These are phyloP conservation scores for Drosera capensis DNA, from an alignment of 148 eudicot genomes.

Conservation along the genomic window DNA sequence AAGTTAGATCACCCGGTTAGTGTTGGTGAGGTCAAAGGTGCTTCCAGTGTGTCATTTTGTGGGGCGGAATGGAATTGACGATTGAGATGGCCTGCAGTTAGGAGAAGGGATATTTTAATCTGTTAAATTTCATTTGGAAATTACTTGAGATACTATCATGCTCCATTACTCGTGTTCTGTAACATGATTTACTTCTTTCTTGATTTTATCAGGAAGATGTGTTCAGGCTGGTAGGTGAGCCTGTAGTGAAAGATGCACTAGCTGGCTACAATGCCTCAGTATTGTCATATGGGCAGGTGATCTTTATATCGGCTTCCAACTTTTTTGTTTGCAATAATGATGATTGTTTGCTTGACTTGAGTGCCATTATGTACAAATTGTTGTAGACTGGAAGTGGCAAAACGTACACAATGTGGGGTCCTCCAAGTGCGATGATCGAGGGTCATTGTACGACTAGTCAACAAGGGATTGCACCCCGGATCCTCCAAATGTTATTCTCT, in stretches of 20 bases:
- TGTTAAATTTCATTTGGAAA: neutral
- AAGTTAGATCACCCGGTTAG: too few species aligned
- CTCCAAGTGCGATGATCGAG: slow-evolving; percentile 83
- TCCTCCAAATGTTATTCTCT: slow-evolving; percentile 70
- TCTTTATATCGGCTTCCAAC: neutral
- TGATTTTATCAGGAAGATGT: slow-evolving; percentile 56
- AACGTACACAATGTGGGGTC: slow-evolving; percentile 98
- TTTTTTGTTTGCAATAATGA: neutral
- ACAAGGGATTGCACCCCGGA: slow-evolving; percentile 81
- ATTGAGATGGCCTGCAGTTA: too few species aligned
- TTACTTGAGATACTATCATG: neutral
- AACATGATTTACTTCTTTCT: neutral
- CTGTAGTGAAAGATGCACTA: slow-evolving; percentile 75
- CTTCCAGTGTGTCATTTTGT: too few species aligned
- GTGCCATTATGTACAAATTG: neutral
- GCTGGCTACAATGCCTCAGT: slow-evolving; percentile 84
- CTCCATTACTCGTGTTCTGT: neutral
- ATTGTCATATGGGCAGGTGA: slow-evolving; percentile 91
- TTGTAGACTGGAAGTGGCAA: slow-evolving; percentile 89
- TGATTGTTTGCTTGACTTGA: neutral
- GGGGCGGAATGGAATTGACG: too few species aligned
- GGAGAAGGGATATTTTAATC: too few species aligned
- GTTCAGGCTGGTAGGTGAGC: slow-evolving; percentile 59
- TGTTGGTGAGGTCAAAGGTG: too few species aligned
- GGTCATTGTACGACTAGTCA: slow-evolving; percentile 33